phyloP scores from a whole-genome alignment of 176 grass and related monocot species.

The Phoenix roebelenii region DNA sequence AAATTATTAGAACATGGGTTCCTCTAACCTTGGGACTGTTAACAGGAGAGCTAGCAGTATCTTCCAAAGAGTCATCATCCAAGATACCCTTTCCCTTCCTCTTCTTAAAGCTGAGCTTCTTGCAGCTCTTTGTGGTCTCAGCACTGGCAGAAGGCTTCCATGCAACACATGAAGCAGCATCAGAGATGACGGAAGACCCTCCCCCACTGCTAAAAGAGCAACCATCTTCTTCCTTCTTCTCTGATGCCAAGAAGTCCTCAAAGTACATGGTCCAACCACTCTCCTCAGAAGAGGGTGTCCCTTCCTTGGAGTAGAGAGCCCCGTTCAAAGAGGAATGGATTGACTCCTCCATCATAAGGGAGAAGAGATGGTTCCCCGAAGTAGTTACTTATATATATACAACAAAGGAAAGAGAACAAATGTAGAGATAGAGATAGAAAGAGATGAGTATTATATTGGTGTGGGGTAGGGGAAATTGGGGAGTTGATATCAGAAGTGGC shows the following conservation, averaged over 20 bases:
- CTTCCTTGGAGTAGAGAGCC: conserved; percentile 16
- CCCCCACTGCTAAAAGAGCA: conserved; percentile 11
- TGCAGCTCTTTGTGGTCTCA: conserved; percentile 16
- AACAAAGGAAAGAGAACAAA: conserved; percentile 7
- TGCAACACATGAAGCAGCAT: conserved; percentile 42
- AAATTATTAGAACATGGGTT: background rate
- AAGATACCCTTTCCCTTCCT: conserved; percentile 41
- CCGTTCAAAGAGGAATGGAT: conserved; percentile 36
- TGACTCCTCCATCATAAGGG: conserved; percentile 48
- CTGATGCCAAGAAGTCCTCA: conserved; percentile 62
- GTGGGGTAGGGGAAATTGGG: too few species aligned
- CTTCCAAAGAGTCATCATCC: conserved; percentile 60
- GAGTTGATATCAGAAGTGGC: background rate
- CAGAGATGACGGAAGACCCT: conserved; percentile 49
- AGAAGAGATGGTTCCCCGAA: conserved; percentile 4
- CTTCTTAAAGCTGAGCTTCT: conserved; percentile 53
- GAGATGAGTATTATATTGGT: background rate
- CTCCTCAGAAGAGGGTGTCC: conserved; percentile 43
- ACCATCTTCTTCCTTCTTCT: conserved; percentile 38
- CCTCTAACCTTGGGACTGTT: conserved; percentile 79
- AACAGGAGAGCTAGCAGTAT: conserved; percentile 93
- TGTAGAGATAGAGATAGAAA: conserved; percentile 1
- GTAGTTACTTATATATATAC: conserved; percentile 29
- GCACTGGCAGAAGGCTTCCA: conserved; percentile 5
- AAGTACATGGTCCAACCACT: conserved; percentile 81